Conservation (phyloP, 129 eudicot species). For the Arctium minus region DNA sequence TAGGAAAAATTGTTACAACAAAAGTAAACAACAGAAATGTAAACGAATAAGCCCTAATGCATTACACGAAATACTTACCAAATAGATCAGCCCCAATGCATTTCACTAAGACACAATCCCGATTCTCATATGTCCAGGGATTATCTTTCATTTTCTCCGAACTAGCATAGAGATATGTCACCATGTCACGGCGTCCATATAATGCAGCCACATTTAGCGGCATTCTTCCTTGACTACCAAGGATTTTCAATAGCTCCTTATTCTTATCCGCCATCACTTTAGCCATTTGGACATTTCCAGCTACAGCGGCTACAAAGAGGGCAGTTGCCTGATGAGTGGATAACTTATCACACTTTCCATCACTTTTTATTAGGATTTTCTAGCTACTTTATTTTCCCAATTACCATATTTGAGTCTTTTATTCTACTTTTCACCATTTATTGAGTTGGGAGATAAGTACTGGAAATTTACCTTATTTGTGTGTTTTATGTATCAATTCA, state of each 20-base stretch:
- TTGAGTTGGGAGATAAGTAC: too few relatives aligned
- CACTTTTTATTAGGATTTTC: too few relatives aligned
- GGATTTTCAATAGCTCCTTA: not conserved
- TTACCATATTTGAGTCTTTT: too few relatives aligned
- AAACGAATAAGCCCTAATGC: slow-evolving; percentile 5
- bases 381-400: too few relatives aligned
- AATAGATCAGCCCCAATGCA: not conserved
- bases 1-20: not conserved
- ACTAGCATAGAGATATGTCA: slow-evolving; percentile 5
- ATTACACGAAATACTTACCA: not conserved
- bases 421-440: too few relatives aligned
- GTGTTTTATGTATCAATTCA: too few relatives aligned
- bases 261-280: slow-evolving; percentile 4
- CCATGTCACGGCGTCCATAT: slow-evolving; percentile 25
- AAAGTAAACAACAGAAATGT: not conserved
- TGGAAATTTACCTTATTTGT: too few relatives aligned
- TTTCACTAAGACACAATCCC: not conserved
- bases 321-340: not conserved
- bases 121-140: not conserved
- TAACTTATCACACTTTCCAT: too few relatives aligned
- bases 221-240: not conserved
- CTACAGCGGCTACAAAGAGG: slow-evolving; percentile 24
- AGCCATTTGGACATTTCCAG: slow-evolving; percentile 15
- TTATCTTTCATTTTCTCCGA: not conserved
- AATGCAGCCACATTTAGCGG: slow-evolving; percentile 29